These are phyloP conservation scores for Saccharomycopsis crataegensis DNA, from an alignment of 1,139 yeast species.

Conservation along the genomic window DNA sequence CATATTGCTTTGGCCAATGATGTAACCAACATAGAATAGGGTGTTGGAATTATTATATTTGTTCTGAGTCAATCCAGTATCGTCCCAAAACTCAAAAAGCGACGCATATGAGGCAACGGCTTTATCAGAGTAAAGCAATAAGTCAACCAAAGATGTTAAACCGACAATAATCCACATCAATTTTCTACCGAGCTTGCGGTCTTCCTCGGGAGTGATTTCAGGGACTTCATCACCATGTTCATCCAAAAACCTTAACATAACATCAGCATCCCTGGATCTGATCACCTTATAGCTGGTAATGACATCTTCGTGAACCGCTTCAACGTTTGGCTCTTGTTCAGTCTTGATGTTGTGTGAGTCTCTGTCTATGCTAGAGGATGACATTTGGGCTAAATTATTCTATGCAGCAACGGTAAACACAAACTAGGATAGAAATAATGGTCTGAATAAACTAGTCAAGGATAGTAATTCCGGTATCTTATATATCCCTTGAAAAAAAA, in stretches of 20 bases:
- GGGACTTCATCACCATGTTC: slow-evolving; percentile 22
- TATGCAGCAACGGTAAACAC: no score
- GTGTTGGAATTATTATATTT: slow-evolving; percentile 34
- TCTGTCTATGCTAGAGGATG: no score
- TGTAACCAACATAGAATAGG: slow-evolving; percentile 39
- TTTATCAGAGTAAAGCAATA: slow-evolving; percentile 38
- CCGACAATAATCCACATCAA: slow-evolving; percentile 28
- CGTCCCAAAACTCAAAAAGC: slow-evolving; percentile 37
- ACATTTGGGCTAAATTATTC: no score
- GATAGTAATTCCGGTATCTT: no score
- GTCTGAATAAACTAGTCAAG: no score
- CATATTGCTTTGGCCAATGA: slow-evolving; percentile 32
- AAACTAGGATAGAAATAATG: no score
- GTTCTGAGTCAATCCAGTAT: slow-evolving; percentile 33
- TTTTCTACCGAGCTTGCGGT: slow-evolving; percentile 27
- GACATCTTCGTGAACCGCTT: no score
- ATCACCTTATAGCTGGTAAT: background rate
- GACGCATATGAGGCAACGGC: slow-evolving; percentile 39
- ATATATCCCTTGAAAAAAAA: no score
- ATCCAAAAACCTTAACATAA: slow-evolving; percentile 29
- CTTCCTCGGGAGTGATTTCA: slow-evolving; percentile 29
- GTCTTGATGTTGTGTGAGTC: no score
- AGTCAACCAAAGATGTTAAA: slow-evolving; percentile 29
- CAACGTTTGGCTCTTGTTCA: no score
- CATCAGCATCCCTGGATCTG: slow-evolving; percentile 28